Conservation (phyloP, 805 yeast species). For the Hanseniaspora occidentalis region DNA sequence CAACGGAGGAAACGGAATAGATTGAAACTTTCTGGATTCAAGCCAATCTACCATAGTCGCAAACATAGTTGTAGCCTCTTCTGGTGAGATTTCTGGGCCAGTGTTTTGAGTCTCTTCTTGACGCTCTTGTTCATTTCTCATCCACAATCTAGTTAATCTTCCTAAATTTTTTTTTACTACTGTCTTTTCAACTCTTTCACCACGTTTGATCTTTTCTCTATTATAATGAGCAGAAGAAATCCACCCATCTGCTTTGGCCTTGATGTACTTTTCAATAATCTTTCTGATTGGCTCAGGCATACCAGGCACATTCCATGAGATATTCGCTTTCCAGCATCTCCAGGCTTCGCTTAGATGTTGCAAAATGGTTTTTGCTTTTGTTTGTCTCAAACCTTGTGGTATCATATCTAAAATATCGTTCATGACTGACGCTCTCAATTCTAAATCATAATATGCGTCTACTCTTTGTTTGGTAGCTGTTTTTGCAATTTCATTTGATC, state of each 20-base stretch:
- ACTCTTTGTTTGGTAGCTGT: constrained; percentile 92
- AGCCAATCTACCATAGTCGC: constrained; percentile 87
- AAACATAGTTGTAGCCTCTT: constrained; percentile 79
- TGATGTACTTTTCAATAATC: constrained; percentile 78
- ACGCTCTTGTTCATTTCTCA: constrained; percentile 82
- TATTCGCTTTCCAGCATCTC: constrained; percentile 99
- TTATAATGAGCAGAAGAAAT: constrained; percentile 84
- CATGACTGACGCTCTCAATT: constrained; percentile 86
- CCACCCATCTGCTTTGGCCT: constrained; percentile 97
- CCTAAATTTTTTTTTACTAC: constrained; percentile 91
- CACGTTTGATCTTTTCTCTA: constrained; percentile 75
- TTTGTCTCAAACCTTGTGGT: constrained; percentile 85
- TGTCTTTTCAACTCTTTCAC: constrained; percentile 90
- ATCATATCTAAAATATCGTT: constrained; percentile 95
- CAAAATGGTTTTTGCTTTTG: constrained; percentile 71
- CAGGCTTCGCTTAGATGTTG: constrained; percentile 97
- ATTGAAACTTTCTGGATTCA: constrained; percentile 68
- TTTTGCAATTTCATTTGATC: constrained; percentile 85
- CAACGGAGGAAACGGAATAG: constrained; percentile 88
- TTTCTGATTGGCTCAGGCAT: constrained; percentile 82
- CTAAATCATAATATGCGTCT: constrained; percentile 90
- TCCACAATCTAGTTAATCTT: constrained; percentile 81
- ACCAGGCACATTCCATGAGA: constrained; percentile 97
- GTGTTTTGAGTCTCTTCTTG: constrained; percentile 67
- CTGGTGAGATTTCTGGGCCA: constrained; percentile 79